A percentile compares a stretch with the other conserved stretches of the same genome.
phyloP scores from a whole-genome alignment of 176 grass and related monocot species.

The Paspalum vaginatum region DNA sequence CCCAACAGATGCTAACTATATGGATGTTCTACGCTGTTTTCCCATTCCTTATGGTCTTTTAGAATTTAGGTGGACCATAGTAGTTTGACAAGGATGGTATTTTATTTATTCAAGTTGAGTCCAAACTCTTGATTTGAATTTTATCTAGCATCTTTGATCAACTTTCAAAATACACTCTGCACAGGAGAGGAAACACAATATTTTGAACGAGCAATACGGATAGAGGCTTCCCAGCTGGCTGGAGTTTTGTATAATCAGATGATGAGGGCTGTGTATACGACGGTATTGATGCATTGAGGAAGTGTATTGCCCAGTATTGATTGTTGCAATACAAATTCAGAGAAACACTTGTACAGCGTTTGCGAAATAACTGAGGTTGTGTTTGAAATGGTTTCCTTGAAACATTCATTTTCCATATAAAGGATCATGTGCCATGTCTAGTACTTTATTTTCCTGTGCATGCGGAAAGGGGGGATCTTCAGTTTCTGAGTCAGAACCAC shows the following conservation, averaged over 20 bases:
- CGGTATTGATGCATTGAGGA: background rate
- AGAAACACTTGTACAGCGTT: slow-evolving; percentile 9
- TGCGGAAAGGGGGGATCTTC: background rate
- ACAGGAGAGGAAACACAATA: slow-evolving; percentile 49
- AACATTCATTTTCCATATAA: background rate
- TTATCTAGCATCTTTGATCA: no score
- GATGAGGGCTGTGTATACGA: background rate
- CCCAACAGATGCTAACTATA: background rate
- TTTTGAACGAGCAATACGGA: slow-evolving; percentile 38
- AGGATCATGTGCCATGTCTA: background rate
- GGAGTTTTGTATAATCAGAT: slow-evolving; percentile 11
- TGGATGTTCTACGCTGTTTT: background rate
- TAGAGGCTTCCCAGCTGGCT: background rate
- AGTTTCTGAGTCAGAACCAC: background rate
- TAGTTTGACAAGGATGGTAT: no score
- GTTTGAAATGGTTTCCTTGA: background rate
- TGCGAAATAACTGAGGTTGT: no score
- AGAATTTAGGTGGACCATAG: no score
- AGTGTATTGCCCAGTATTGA: background rate
- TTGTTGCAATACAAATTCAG: background rate
- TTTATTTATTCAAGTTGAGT: no score
- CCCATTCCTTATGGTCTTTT: no score
- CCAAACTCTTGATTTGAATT: no score
- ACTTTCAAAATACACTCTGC: no score
- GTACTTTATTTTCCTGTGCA: background rate